Percentiles rank a stretch among this genome's conserved stretches.
phyloP scores from a whole-genome alignment of 768 basidiomycete species.

The Mycena vitilis region DNA sequence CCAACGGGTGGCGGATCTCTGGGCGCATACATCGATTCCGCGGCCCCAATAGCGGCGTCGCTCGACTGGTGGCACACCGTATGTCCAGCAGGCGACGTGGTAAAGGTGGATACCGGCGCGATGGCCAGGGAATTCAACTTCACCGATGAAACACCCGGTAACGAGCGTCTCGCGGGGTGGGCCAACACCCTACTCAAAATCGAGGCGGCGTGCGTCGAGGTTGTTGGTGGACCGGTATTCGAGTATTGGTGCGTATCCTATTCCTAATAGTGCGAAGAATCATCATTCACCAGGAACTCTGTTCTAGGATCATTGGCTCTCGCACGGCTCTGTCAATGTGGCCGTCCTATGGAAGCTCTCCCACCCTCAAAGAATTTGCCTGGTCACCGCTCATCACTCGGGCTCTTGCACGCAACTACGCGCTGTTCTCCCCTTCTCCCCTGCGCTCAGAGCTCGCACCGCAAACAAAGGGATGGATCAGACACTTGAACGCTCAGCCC shows the following conservation, averaged over 20 bases:
- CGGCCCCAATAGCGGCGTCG: constrained; percentile 2
- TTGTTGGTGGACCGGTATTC: constrained; percentile 10
- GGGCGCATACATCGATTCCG: background rate
- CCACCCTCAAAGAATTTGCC: constrained; percentile 25
- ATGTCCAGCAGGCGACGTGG: constrained; percentile 6
- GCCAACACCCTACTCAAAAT: constrained; percentile 11
- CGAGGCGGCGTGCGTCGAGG: constrained; percentile 1
- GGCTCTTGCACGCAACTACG: constrained; percentile 18
- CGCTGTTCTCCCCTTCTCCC: constrained; percentile 1
- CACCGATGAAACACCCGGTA: background rate
- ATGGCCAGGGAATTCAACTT: background rate
- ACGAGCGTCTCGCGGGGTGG: constrained; percentile 17
- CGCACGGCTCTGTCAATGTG: constrained; percentile 15
- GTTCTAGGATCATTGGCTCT: constrained; percentile 14
- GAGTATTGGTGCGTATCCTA: constrained; percentile 17
- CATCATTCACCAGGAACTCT: no score
- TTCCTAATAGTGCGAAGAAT: no score
- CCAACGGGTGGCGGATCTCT: constrained; percentile 25
- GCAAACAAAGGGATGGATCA: no score
- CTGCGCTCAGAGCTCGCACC: no score
- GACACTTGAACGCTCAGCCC: background rate
- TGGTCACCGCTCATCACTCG: constrained; percentile 29
- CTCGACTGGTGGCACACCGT: constrained; percentile 14
- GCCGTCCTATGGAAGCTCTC: constrained; percentile 16
- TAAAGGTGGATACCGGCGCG: constrained; percentile 4